These are phyloP conservation scores for Aspergillus alliaceus DNA, from an alignment of 2,329 filamentous ascomycete genomes.

Conservation along the genomic window DNA sequence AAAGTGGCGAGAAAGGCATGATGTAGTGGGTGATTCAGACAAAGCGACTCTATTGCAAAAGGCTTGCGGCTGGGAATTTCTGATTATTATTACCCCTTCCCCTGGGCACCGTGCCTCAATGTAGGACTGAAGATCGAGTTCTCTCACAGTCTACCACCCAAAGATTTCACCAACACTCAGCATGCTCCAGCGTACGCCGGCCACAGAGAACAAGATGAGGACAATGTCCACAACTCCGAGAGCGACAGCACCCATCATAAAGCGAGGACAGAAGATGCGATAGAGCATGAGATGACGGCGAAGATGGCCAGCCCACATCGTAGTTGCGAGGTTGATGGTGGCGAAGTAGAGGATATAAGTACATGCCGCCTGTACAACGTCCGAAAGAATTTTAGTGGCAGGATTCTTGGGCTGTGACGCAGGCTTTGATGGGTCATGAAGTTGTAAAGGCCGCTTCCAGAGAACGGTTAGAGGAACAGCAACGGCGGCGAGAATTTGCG, in stretches of 20 bases:
- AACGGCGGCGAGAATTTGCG: constrained; percentile 78
- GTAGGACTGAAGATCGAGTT: neutral
- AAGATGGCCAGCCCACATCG: constrained; percentile 84
- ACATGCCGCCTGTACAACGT: constrained; percentile 68
- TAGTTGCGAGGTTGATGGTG: constrained; percentile 79
- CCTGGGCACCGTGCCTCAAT: neutral
- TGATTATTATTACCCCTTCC: neutral
- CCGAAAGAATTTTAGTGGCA: constrained; percentile 57
- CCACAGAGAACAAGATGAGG: constrained; percentile 67
- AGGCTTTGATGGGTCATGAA: constrained; percentile 48
- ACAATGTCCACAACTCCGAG: constrained; percentile 77
- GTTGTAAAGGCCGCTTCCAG: constrained; percentile 84
- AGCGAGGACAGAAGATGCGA: constrained; percentile 86
- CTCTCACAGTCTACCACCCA: constrained; percentile 60
- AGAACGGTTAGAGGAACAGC: constrained; percentile 78
- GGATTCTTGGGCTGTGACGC: constrained; percentile 24
- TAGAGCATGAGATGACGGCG: constrained; percentile 95
- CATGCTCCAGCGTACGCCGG: constrained; percentile 73
- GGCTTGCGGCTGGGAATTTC: neutral
- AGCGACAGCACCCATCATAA: constrained; percentile 75
- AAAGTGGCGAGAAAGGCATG: neutral
- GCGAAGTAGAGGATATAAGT: constrained; percentile 81
- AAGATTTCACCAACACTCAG: constrained; percentile 83
- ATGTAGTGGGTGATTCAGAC: neutral
- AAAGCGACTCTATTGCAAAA: neutral